Conservation (phyloP, 768 basidiomycete genomes). For the Tubosaeta sp. region DNA sequence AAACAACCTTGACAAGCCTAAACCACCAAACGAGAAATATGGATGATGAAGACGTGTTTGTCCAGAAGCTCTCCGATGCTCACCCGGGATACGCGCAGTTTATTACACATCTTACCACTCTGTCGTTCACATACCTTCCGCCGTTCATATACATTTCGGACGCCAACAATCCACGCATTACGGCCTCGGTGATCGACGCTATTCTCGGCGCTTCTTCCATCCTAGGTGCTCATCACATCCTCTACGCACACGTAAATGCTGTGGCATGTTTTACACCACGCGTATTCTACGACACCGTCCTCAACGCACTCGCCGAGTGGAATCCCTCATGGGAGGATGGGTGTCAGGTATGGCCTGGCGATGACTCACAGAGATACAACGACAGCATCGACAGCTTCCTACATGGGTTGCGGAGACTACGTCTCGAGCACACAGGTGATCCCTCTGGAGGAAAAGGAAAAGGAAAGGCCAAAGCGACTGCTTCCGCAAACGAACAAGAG, state of each 20-base stretch:
- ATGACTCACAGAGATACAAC: constrained; percentile 47
- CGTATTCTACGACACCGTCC: constrained; percentile 59
- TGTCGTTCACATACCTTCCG: constrained; percentile 42
- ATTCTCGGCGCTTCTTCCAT: constrained; percentile 12
- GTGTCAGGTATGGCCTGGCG: constrained; percentile 52
- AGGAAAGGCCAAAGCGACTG: constrained; percentile 28
- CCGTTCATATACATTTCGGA: constrained; percentile 70
- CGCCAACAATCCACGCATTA: constrained; percentile 44
- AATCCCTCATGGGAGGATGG: constrained; percentile 56
- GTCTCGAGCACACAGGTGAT: constrained; percentile 12
- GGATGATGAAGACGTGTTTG: constrained; percentile 14
- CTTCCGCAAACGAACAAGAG: constrained; percentile 12
- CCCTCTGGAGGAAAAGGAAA: constrained; percentile 26
- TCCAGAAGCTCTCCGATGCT: constrained; percentile 2
- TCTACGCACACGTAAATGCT: constrained; percentile 48
- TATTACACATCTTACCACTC: constrained; percentile 21
- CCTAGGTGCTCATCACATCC: constrained; percentile 23
- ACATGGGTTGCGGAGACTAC: constrained; percentile 53
- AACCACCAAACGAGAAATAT: not conserved
- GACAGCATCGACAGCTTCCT: constrained; percentile 65
- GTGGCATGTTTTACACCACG: constrained; percentile 58
- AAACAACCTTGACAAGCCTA: constrained; percentile 9
- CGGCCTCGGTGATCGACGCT: constrained; percentile 33
- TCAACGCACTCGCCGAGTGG: constrained; percentile 60
- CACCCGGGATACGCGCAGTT: constrained; percentile 26